Percentiles rank a stretch among this genome's conserved stretches.
Evolutionary conservation across 768 basidiomycete genomes (phyloP).

Genomic region (Mycena filopes): DNA sequence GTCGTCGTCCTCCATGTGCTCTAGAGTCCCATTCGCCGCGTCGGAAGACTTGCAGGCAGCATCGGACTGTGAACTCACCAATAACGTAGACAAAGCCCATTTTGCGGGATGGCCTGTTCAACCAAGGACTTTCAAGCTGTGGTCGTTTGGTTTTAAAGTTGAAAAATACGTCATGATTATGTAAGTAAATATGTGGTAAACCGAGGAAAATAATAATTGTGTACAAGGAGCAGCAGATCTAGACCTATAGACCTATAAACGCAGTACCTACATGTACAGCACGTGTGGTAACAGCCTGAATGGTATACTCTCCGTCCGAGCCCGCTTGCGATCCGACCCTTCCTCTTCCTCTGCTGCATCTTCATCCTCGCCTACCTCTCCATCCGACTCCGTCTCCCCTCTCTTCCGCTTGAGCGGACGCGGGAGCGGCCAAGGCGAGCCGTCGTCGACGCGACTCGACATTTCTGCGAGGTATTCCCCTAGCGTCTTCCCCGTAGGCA

Average conservation of each 20-base stretch:
- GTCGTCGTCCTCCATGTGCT: slow-evolving; percentile 97
- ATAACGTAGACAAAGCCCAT: slow-evolving; percentile 69
- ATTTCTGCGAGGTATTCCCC: slow-evolving; percentile 19
- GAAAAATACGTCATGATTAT: no score
- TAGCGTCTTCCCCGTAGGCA: slow-evolving; percentile 14
- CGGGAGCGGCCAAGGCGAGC: not conserved
- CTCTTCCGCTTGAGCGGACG: slow-evolving; percentile 8
- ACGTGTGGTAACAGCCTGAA: no score
- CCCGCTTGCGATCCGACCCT: slow-evolving; percentile 11
- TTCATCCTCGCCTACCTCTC: not conserved
- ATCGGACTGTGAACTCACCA: slow-evolving; percentile 47
- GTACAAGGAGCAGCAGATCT: no score
- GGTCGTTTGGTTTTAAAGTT: no score
- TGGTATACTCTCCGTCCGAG: not conserved
- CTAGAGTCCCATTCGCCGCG: slow-evolving; percentile 49
- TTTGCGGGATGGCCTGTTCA: no score
- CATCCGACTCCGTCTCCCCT: no score
- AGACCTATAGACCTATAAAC: no score
- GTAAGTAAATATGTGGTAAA: no score
- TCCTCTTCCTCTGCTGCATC: no score
- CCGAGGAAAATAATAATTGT: no score
- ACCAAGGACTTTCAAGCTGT: no score
- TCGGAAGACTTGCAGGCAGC: slow-evolving; percentile 5
- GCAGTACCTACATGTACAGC: no score
- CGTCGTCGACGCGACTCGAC: not conserved